phyloP scores from a whole-genome alignment of 2,329 filamentous ascomycete genomes.

The Karstenula rhodostoma region DNA sequence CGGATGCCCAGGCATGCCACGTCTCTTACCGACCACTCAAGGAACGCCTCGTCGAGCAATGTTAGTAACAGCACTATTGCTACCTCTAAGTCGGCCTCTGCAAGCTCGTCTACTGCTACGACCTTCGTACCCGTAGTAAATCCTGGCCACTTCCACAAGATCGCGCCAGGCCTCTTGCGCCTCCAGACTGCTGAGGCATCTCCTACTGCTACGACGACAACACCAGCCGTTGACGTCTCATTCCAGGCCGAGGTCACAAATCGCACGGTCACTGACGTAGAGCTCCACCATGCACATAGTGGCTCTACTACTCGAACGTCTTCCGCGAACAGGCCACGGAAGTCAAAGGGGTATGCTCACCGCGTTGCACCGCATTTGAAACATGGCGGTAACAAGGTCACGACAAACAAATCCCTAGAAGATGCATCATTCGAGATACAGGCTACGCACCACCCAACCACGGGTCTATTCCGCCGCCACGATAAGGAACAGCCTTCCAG shows the following conservation, averaged over 20 bases:
- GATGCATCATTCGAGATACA: neutral
- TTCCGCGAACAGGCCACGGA: neutral
- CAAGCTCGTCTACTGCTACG: neutral
- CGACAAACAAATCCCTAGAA: neutral
- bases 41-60: neutral
- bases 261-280: too few relatives aligned
- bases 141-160: neutral
- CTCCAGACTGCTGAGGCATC: neutral
- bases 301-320: neutral
- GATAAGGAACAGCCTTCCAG: neutral
- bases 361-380: neutral
- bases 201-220: neutral
- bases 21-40: neutral
- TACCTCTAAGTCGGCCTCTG: neutral
- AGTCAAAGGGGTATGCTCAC: neutral
- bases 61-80: neutral
- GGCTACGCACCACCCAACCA: neutral
- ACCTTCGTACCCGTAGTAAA: neutral
- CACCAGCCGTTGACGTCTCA: too few relatives aligned
- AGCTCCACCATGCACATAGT: neutral
- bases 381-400: neutral
- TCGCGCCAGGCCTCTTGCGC: neutral
- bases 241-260: too few relatives aligned
- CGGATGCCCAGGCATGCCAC: neutral
- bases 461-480: neutral